Evolutionary conservation across 768 basidiomycete species (phyloP), one percentile per base, ranked within the genome.

Genomic region (Tubosaeta brunneosetosa): DNA sequence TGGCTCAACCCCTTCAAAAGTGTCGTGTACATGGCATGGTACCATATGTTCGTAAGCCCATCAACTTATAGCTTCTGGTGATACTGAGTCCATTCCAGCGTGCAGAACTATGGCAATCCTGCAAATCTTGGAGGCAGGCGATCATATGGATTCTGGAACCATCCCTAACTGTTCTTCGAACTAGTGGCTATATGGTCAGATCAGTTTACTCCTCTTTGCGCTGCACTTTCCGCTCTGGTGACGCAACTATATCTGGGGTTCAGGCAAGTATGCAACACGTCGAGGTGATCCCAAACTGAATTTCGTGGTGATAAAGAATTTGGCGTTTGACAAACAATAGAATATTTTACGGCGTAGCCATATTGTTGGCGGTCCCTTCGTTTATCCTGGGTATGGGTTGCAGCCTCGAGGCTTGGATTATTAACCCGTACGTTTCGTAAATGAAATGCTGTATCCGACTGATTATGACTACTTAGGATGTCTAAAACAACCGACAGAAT

Each of bases 231-330:
- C 16, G 79, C 78, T 0, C 59, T 80, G 17, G 66, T 79, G 25
- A 78, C 79, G 0, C 80, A 82, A 53, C 52, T 66, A 32, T 80
- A 77, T 65, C 67, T 81, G 33, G 73, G 69, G 3, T 68, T 75
- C 57, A 74, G 79, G 78, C 73, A 46, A 27, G 72, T 50, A 17
- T 50, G 8, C 11, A 43, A 3, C 40, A 14, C 16, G 13, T 37
- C 4, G 17, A 19, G 4, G 2, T 8, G 3, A 36, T n/a, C 29
- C 3, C 13, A n/a, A 16, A n/a, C 33, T 29, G 12, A 46, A 37
- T 7, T 12, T 17, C 5, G n/a, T 31, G 16, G 13, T 32, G 27
- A 29, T 29, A 8, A 29, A 62, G 62, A 45, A 57, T 64, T 34
- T 55, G 51, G 47, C 31, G 55, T 11, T 37, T 63, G 25, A 63